Evolutionary conservation across 768 basidiomycete species (phyloP).

Genomic region (Leccinellum luteum): DNA sequence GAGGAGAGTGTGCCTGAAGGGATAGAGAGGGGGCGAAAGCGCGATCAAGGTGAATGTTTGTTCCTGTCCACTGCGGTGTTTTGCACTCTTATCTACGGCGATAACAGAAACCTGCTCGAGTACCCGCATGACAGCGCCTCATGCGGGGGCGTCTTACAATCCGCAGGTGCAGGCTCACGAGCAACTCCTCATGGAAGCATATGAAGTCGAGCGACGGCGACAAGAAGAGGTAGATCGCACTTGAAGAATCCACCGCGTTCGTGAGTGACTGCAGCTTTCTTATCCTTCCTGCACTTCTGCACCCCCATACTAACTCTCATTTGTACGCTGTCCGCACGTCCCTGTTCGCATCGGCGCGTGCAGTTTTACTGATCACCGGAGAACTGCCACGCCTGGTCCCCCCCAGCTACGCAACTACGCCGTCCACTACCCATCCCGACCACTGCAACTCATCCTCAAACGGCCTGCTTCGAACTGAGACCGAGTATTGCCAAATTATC

Average conservation of each 20-base stretch:
- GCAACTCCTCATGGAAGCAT: slow-evolving; percentile 65
- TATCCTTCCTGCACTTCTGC: too few relatives aligned
- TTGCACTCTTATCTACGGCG: neutral
- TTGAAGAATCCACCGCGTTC: too few relatives aligned
- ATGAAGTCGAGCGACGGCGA: slow-evolving; percentile 60
- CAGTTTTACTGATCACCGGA: too few relatives aligned
- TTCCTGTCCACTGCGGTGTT: too few relatives aligned
- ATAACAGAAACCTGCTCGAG: slow-evolving; percentile 45
- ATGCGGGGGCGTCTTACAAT: slow-evolving; percentile 87
- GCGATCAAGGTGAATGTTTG: slow-evolving; percentile 49
- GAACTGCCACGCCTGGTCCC: too few relatives aligned
- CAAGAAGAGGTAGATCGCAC: slow-evolving; percentile 51
- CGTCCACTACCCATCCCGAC: too few relatives aligned
- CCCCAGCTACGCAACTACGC: too few relatives aligned
- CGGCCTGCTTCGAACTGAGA: slow-evolving; percentile 33
- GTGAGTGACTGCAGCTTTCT: too few relatives aligned
- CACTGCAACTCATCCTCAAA: too few relatives aligned
- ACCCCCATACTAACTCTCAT: too few relatives aligned
- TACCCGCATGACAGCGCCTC: slow-evolving; percentile 59
- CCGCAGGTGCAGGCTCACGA: slow-evolving; percentile 73
- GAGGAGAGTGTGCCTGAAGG: slow-evolving; percentile 42
- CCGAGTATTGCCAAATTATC: slow-evolving; percentile 41
- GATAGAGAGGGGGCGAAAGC: slow-evolving; percentile 36
- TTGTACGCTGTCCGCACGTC: too few relatives aligned
- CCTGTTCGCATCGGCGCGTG: too few relatives aligned